phyloP scores from a whole-genome alignment of 257 asterid species.

The Solanum phureja region DNA sequence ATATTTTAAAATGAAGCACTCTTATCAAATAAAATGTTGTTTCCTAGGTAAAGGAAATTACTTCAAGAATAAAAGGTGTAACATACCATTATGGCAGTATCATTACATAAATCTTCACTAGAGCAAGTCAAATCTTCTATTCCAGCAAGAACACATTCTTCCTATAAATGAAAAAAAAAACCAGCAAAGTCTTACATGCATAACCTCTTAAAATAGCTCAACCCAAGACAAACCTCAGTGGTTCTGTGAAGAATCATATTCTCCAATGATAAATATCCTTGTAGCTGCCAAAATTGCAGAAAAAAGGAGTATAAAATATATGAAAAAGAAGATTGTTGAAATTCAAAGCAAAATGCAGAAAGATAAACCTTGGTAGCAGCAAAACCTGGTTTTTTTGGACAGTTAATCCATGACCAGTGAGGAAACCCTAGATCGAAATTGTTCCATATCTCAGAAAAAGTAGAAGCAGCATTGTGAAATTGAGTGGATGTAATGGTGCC shows the following conservation, averaged over 20 bases:
- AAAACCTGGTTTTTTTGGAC: conserved; percentile 33
- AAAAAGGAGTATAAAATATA: neutral
- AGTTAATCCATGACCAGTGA: conserved; percentile 59
- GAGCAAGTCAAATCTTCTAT: conserved; percentile 32
- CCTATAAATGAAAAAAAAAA: conserved; percentile 12
- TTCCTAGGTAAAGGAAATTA: neutral
- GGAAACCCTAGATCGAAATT: conserved; percentile 50
- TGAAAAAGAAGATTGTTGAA: neutral
- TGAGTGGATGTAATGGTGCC: conserved; percentile 51
- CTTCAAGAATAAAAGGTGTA: neutral
- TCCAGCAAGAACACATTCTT: conserved; percentile 16
- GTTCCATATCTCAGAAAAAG: conserved; percentile 54
- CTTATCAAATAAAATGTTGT: neutral
- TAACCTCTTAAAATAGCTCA: neutral
- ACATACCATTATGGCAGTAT: conserved; percentile 47
- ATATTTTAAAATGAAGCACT: neutral
- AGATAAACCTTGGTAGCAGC: conserved; percentile 21
- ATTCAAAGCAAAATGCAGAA: neutral
- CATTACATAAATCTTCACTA: conserved; percentile 25
- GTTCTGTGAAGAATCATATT: conserved; percentile 36
- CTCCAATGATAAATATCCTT: conserved; percentile 66
- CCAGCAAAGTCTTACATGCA: neutral
- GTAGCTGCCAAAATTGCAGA: conserved; percentile 17
- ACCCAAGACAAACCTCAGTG: conserved; percentile 30
- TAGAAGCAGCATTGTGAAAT: conserved; percentile 43